A percentile compares a stretch with the other conserved stretches of the same genome.
These are phyloP conservation scores for Ustilago crameri DNA, from an alignment of 1,284 basidiomycete species.

Conservation along the genomic window DNA sequence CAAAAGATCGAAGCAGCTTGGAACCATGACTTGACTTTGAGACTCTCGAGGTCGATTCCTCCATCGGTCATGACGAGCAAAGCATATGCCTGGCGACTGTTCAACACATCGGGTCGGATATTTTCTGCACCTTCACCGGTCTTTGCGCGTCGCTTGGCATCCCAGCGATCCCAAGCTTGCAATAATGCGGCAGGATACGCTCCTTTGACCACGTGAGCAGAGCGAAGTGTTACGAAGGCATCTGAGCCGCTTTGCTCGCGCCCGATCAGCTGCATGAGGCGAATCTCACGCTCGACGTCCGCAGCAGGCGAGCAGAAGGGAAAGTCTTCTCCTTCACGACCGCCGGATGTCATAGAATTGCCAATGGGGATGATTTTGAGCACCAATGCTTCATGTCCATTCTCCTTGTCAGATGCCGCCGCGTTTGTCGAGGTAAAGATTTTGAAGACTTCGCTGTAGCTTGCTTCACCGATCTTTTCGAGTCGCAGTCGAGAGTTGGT, in stretches of 20 bases:
- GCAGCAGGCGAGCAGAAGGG: conserved; percentile 71
- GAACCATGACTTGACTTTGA: conserved; percentile 81
- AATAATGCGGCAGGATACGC: conserved; percentile 82
- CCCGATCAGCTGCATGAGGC: conserved; percentile 79
- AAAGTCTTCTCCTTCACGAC: conserved; percentile 34
- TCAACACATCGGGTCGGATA: conserved; percentile 82
- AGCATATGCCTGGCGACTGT: conserved; percentile 79
- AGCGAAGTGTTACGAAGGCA: conserved; percentile 50
- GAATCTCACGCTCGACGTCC: conserved; percentile 87
- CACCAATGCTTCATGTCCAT: conserved; percentile 23
- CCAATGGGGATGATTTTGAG: conserved; percentile 79
- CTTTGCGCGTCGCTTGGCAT: conserved; percentile 69
- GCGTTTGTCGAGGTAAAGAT: conserved; percentile 6
- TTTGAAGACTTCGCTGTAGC: conserved; percentile 94
- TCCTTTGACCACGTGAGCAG: conserved; percentile 84
- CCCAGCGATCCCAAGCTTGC: conserved; percentile 86
- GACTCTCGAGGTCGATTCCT: conserved; percentile 87
- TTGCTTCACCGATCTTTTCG: conserved; percentile 91
- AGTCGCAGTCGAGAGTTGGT: conserved; percentile 16
- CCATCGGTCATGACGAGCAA: conserved; percentile 89
- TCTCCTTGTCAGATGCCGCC: not conserved
- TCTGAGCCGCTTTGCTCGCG: conserved; percentile 15
- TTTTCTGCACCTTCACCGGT: conserved; percentile 79
- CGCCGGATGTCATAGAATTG: conserved; percentile 47
- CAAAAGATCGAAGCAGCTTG: conserved; percentile 89